Base-by-base conservation (phyloP, 2,329 filamentous ascomycete genomes). In the Penicillium vulpinum region DNA sequence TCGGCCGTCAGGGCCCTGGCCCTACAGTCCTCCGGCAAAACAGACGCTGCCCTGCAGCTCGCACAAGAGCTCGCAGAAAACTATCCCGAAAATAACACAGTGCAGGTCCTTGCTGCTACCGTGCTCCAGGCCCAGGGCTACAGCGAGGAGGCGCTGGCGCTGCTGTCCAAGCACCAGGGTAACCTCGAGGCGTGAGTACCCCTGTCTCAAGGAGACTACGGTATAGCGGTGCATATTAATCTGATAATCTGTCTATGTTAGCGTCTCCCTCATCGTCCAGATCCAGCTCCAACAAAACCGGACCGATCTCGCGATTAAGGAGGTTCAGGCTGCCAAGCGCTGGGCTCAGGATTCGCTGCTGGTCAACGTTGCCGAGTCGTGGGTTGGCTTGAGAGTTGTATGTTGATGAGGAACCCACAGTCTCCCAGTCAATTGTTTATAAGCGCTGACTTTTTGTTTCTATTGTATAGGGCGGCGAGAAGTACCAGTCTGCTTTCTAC, bases 401-500 rank as follows among this genome's bases (percentile, higher is more conserved):
- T 60, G 83, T 78, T 9, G 15, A n/a, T 18, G n/a, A 4, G 8
- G 24, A 31, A 6, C 16, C 5, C 3, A 6, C 4, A 13, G n/a
- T 15, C 1, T 2, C 18, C 4, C 11, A 9, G 6, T 21, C 11
- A 33, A 33, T 43, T 28, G 33, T 46, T 3, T 52, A 26, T 35
- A 31, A 33, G 16, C 28, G 44, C 48, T 53, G 9, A 48, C 50
- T 33, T 16, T 0, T 28, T 22, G 15, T 28, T 15, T 46, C 15
- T 49, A 24, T 31, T 39, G 0, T 21, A 33, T 59, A 96, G 89
- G 93, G 93, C 70, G 92, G 92, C 65, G 92, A 96, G 67, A 94
- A 91, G 74, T 97, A 97, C 77, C 94, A 97, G 71, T 90, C 94
- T 71, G 88, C 93, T 18, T 97, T 96, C 77, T 97, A 99, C 81